Evolutionary conservation across 2,329 filamentous ascomycete species (phyloP).

Genomic region (Ilyonectria robusta): DNA sequence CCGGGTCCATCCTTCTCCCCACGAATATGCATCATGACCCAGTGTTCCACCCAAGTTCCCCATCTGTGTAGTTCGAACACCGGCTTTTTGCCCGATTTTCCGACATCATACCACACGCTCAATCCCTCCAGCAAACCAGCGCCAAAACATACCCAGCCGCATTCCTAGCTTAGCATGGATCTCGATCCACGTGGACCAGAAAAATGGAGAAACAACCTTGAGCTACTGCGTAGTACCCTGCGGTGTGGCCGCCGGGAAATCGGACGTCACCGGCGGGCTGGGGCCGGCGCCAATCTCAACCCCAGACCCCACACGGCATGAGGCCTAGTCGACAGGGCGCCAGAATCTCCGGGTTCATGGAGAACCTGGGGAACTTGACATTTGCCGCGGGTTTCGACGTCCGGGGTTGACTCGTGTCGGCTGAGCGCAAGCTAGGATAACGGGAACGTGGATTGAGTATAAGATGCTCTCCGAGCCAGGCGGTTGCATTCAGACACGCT

Average conservation of each 20-base stretch:
- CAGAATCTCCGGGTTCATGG: slow-evolving; percentile 5
- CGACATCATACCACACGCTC: slow-evolving; percentile 7
- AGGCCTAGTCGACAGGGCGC: too few relatives aligned
- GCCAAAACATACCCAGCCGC: neutral
- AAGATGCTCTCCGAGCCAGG: slow-evolving; percentile 20
- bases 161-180: slow-evolving; percentile 13
- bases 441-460: slow-evolving; percentile 10
- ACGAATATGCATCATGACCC: slow-evolving; percentile 8
- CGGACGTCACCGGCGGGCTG: slow-evolving; percentile 3
- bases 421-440: slow-evolving; percentile 7
- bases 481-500: neutral
- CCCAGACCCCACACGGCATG: slow-evolving; percentile 11
- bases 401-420: slow-evolving; percentile 1
- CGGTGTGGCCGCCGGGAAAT: slow-evolving; percentile 18
- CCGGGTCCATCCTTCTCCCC: neutral
- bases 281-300: slow-evolving; percentile 9
- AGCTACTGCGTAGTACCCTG: neutral
- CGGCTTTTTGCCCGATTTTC: slow-evolving; percentile 31
- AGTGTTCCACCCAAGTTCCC: slow-evolving; percentile 3
- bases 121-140: neutral
- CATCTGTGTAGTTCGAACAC: neutral
- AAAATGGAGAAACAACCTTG: neutral
- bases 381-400: neutral
- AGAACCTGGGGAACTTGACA: slow-evolving; percentile 24
- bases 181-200: neutral